Evolutionary conservation across 2,329 filamentous ascomycete genomes (phyloP).

Genomic region (Colletotrichum noveboracense): DNA sequence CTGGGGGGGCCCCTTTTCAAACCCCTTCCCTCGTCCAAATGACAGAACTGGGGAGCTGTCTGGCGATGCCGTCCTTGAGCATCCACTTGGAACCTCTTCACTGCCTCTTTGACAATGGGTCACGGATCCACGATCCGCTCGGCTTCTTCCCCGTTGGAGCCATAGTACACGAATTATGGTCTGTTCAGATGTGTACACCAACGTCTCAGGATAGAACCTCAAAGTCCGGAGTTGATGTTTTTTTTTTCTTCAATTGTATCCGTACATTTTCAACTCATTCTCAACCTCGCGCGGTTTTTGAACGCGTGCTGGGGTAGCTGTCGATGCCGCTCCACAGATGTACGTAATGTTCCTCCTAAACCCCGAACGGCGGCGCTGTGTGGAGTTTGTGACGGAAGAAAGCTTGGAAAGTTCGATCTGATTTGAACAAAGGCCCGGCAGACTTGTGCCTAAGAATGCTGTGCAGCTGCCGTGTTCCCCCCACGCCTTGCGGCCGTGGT

Average conservation of each 20-base stretch:
- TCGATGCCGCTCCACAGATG: neutral
- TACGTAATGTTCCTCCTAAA: constrained; percentile 9
- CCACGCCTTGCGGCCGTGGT: neutral
- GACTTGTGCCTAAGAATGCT: neutral
- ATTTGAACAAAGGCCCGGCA: neutral
- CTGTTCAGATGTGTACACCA: neutral
- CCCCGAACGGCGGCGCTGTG: neutral
- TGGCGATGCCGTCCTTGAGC: neutral
- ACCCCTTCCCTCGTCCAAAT: neutral
- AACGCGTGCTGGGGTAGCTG: neutral
- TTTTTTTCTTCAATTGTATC: neutral
- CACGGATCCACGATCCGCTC: neutral
- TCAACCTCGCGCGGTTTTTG: neutral
- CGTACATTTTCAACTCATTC: neutral
- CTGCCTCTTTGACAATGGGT: constrained; percentile 6
- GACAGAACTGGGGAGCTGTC: neutral
- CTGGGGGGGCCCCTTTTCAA: neutral
- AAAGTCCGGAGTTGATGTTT: neutral
- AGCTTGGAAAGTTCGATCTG: neutral
- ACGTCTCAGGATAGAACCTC: neutral
- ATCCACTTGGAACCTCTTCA: neutral
- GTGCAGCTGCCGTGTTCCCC: constrained; percentile 1
- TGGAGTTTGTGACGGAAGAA: neutral
- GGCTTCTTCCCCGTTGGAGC: neutral
- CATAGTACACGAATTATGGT: neutral